Base-by-base conservation (phyloP, 768 basidiomycete species). In the Termitomyces sp. region DNA sequence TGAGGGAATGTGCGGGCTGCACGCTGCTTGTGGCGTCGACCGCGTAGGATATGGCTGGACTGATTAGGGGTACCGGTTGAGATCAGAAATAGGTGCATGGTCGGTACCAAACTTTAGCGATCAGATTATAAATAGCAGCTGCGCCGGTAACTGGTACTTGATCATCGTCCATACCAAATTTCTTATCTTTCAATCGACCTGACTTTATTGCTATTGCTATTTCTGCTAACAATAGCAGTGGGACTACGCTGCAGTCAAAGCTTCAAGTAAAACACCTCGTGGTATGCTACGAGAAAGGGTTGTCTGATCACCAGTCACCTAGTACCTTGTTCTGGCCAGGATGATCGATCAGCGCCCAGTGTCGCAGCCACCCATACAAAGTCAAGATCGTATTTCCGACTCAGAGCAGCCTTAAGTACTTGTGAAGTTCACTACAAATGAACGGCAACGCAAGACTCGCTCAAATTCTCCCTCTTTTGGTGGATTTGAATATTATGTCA, bases 341-440 rank as follows among this genome's bases (percentile, higher is more conserved):
- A n/a, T n/a, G n/a, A n/a, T n/a, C n/a, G n/a, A n/a, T n/a, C n/a
- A n/a, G n/a, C n/a, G n/a, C n/a, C n/a, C n/a, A n/a, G n/a, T n/a
- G n/a, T n/a, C n/a, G n/a, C n/a, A n/a, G n/a, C n/a, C n/a, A n/a
- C n/a, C n/a, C n/a, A n/a, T n/a, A n/a, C 85, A 69, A 95, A 95
- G 66, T 95, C 95, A 44, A 91, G 83, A 65, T 94, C 92, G 68
- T 95, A 90, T 72, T 96, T 97, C 63, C 78, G 76, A 3, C 93
- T 89, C 16, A 97, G 75, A 11, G 82, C 78, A 29, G 77, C 65
- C 90, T 90, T 35, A 42, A 47, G 44, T 19, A 19, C 11, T 11
- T 14, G 19, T n/a, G 31, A 34, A 53, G 31, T 53, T 52, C 35
- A 46, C 19, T 27, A 41, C 8, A 25, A 41, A 38, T 17, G 10